Evolutionary conservation across 495 filamentous ascomycete species (phyloP).

Genomic region (Aspergillus egyptiacus): DNA sequence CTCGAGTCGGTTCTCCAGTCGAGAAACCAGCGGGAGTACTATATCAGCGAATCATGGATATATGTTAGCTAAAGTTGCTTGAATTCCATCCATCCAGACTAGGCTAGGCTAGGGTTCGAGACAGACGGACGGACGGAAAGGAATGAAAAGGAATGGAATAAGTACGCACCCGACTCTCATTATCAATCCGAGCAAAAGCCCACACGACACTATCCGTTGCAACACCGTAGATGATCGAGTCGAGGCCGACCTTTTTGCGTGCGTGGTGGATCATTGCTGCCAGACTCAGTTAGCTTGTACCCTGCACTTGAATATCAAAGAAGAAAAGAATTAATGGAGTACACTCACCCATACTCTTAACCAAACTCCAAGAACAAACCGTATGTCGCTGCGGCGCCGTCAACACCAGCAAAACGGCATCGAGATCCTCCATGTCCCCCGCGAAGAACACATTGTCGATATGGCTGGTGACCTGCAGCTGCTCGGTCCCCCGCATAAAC

Average conservation of each 20-base stretch:
- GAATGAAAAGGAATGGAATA: background rate
- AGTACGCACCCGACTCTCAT: background rate
- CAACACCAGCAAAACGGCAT: background rate
- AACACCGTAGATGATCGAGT: background rate
- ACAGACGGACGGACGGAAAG: background rate
- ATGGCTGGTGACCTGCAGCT: background rate
- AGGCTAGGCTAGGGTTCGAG: too few relatives aligned
- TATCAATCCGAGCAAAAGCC: background rate
- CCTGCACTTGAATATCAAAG: background rate
- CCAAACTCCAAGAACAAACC: background rate
- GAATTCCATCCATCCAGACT: too few relatives aligned
- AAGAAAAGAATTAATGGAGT: background rate
- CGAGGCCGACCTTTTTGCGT: background rate
- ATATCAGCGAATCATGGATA: too few relatives aligned
- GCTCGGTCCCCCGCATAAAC: too few relatives aligned
- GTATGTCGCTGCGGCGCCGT: too few relatives aligned
- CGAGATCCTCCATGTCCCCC: background rate
- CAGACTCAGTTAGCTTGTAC: background rate
- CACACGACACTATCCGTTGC: background rate
- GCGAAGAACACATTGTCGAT: background rate
- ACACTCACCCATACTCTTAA: background rate
- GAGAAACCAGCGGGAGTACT: background rate
- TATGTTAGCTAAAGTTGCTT: background rate
- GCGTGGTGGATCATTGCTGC: conserved; percentile 1
- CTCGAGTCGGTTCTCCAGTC: background rate